Evolutionary conservation across 495 filamentous ascomycete genomes (phyloP).

Genomic region (Annulohypoxylon bovei): DNA sequence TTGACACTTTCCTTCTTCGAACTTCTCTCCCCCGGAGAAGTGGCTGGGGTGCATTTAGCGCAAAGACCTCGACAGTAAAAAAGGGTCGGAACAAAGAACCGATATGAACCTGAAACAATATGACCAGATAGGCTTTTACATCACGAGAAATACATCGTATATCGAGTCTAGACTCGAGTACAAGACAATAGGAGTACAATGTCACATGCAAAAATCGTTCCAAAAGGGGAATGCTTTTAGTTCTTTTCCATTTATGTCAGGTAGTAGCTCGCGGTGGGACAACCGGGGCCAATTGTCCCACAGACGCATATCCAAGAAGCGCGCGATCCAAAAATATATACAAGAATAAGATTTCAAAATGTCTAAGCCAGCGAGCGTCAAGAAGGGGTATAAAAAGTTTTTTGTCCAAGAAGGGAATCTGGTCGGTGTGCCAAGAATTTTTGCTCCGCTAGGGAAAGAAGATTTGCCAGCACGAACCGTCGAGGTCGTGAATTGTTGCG

Average conservation of each 20-base stretch:
- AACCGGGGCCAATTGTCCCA: slow-evolving; percentile 35
- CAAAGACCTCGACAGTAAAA: not conserved
- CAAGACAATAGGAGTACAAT: not conserved
- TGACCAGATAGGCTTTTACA: not conserved
- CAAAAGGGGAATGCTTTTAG: not conserved
- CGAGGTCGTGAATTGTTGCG: slow-evolving; percentile 37
- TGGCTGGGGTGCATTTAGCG: slow-evolving; percentile 5
- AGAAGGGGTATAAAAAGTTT: slow-evolving; percentile 26
- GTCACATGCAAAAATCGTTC: not conserved
- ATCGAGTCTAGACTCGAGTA: not conserved
- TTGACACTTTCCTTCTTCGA: not conserved
- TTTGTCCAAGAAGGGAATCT: slow-evolving; percentile 36
- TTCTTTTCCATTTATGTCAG: slow-evolving; percentile 25
- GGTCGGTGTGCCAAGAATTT: slow-evolving; percentile 15
- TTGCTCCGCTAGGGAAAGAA: slow-evolving; percentile 25
- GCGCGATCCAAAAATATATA: slow-evolving; percentile 28
- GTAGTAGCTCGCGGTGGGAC: slow-evolving; percentile 19
- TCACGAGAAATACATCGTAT: not conserved
- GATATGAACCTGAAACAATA: not conserved
- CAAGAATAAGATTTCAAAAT: slow-evolving; percentile 21
- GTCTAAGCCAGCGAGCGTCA: slow-evolving; percentile 30
- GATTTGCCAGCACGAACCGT: slow-evolving; percentile 37
- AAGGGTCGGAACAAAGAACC: not conserved
- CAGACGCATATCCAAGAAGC: slow-evolving; percentile 15
- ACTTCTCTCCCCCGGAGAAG: not conserved